These are phyloP conservation scores for Licmophora abbreviata DNA, from an alignment of 108 stramenopile species.

Conservation along the genomic window DNA sequence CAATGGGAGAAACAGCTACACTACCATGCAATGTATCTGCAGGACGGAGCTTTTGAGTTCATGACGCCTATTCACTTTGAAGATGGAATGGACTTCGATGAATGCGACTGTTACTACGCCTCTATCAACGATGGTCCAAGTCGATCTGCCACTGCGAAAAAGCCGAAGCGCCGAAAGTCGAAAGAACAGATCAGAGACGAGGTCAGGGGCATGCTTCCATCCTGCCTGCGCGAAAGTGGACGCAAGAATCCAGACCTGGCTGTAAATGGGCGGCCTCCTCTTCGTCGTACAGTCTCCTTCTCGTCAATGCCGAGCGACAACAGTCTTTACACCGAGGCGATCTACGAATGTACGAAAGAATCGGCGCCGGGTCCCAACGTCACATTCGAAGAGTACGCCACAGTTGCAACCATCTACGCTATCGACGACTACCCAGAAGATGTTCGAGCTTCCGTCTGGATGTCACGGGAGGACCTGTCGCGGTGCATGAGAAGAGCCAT, in stretches of 20 bases:
- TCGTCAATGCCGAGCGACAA: conserved; percentile 65
- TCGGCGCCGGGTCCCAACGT: background rate
- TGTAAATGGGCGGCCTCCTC: background rate
- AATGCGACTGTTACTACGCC: conserved; percentile 15
- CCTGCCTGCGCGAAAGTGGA: background rate
- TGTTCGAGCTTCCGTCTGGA: conserved; percentile 2
- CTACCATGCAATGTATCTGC: conserved; percentile 1
- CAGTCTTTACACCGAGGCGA: conserved; percentile 64
- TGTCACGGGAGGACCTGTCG: background rate
- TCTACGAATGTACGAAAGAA: too few relatives aligned
- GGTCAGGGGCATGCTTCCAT: background rate
- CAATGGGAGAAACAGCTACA: too few relatives aligned
- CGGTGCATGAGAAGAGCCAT: background rate
- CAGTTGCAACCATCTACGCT: background rate
- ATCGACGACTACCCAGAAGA: conserved; percentile 1
- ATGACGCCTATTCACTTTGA: conserved; percentile 12
- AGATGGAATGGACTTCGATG: conserved; percentile 17
- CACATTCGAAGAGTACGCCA: background rate
- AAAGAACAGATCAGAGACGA: background rate
- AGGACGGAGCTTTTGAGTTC: background rate
- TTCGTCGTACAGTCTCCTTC: too few relatives aligned
- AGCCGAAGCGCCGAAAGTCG: background rate
- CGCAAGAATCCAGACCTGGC: background rate
- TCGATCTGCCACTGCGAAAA: background rate
- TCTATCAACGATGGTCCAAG: background rate